A percentile compares a stretch with the other conserved stretches of the same genome.
Evolutionary conservation across 192 early-diverging fungal genomes (phyloP).

Genomic region (Phycomyces blakesleeanus): DNA sequence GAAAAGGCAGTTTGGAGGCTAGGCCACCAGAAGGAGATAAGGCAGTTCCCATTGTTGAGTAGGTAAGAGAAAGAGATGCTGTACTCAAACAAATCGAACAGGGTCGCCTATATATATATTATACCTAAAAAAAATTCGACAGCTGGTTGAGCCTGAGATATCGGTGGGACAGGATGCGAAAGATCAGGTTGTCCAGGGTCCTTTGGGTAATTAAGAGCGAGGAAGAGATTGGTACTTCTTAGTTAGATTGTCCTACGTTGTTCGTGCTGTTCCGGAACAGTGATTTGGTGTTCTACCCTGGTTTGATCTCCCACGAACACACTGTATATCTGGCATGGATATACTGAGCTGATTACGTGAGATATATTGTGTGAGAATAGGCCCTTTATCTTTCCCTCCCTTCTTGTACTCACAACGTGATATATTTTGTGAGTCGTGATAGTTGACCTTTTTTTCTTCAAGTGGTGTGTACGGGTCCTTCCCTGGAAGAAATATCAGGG

Average conservation of each 20-base stretch:
- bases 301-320: background rate
- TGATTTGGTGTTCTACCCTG: too few species aligned
- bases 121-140: too few species aligned
- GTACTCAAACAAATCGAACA: too few species aligned
- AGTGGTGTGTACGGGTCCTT: background rate
- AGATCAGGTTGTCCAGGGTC: too few species aligned
- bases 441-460: background rate
- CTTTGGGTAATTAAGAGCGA: too few species aligned
- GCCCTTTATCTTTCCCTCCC: background rate
- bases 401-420: background rate
- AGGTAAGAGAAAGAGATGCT: too few species aligned
- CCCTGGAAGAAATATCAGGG: background rate
- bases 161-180: too few species aligned
- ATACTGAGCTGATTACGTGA: background rate
- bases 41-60: background rate
- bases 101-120: too few species aligned
- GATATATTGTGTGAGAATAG: background rate
- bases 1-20: slow-evolving; percentile 9
- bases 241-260: too few species aligned
- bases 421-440: background rate
- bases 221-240: too few species aligned
- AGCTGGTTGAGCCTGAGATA: too few species aligned
- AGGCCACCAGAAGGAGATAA: background rate
- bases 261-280: too few species aligned
- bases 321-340: background rate